A percentile compares a stretch with the other conserved stretches of the same genome.
Conservation (phyloP, 2,329 filamentous ascomycete genomes). For the Colletotrichum tropicale region DNA sequence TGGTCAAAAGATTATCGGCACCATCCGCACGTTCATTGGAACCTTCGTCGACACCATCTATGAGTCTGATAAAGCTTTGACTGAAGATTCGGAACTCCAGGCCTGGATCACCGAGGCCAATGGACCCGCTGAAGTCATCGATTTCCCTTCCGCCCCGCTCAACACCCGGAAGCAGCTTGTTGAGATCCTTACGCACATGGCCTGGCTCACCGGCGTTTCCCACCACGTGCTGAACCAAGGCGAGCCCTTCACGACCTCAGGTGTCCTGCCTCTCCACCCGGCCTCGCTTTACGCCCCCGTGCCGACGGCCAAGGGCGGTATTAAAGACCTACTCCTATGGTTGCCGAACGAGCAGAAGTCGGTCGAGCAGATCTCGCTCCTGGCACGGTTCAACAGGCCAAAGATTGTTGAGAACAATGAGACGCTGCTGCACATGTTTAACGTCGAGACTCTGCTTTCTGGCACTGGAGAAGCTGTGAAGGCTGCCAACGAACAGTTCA, state of each 20-base stretch:
- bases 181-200: background rate
- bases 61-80: background rate
- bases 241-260: background rate
- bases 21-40: background rate
- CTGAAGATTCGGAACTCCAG: background rate
- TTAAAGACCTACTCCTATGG: background rate
- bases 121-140: background rate
- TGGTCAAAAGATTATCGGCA: background rate
- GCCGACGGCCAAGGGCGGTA: background rate
- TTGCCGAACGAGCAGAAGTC: background rate
- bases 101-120: background rate
- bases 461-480: background rate
- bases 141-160: background rate
- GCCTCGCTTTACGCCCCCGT: background rate
- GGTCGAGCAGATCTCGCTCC: background rate
- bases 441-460: background rate
- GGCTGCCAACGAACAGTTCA: background rate
- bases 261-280: background rate
- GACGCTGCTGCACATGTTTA: background rate
- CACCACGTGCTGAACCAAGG: background rate
- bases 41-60: background rate
- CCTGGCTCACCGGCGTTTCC: background rate
- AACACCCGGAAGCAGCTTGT: background rate
- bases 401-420: background rate
- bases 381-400: background rate